These are phyloP conservation scores for Sporothrix schenckii DNA, from an alignment of 2,329 filamentous ascomycete species.

Conservation along the genomic window DNA sequence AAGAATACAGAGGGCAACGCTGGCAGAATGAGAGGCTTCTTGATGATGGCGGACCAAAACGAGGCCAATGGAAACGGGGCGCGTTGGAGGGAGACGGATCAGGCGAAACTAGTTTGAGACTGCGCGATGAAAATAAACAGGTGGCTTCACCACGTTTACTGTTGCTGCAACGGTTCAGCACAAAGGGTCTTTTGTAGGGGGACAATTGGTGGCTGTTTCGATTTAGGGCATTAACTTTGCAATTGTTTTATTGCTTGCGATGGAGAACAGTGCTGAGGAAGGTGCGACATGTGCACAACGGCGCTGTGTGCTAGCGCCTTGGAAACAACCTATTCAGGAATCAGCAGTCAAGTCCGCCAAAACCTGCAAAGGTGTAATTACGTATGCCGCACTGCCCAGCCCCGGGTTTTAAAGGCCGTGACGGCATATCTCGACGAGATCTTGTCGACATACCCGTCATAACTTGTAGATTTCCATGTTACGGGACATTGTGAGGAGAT, in stretches of 20 bases:
- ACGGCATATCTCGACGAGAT: neutral
- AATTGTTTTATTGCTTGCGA: neutral
- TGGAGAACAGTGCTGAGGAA: neutral
- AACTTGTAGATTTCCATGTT: too few relatives aligned
- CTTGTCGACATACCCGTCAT: too few relatives aligned
- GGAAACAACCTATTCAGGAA: neutral
- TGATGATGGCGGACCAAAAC: neutral
- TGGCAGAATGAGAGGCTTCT: too few relatives aligned
- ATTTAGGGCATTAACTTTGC: conserved; percentile 4
- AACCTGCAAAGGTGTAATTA: too few relatives aligned
- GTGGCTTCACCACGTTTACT: conserved; percentile 34
- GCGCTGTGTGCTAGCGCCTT: conserved; percentile 2
- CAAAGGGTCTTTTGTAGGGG: neutral
- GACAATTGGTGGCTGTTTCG: neutral
- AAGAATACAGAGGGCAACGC: neutral
- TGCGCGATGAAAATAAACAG: conserved; percentile 37
- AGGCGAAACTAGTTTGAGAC: conserved; percentile 14
- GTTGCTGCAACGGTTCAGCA: too few relatives aligned
- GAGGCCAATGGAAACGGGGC: conserved; percentile 4
- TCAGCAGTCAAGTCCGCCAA: too few relatives aligned
- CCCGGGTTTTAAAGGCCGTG: neutral
- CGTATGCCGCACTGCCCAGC: neutral
- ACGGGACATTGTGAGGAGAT: too few relatives aligned
- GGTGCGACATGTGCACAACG: neutral
- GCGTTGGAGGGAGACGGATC: conserved; percentile 12